Percentiles rank a stretch among this genome's conserved stretches.
phyloP scores from a whole-genome alignment of 768 basidiomycete genomes.

The Podaxis sp. region DNA sequence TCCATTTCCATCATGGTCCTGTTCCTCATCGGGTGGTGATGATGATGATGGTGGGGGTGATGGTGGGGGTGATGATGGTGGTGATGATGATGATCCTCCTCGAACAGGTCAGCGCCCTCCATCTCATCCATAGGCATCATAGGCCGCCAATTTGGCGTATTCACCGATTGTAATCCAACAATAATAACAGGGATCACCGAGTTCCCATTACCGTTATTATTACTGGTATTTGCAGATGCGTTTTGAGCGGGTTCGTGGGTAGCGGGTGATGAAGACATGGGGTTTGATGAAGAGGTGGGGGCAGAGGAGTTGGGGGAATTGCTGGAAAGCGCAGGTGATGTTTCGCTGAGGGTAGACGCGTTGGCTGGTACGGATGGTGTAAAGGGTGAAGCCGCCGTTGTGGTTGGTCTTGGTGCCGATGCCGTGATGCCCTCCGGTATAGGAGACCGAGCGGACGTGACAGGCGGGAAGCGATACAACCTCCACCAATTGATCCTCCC shows the following conservation, averaged over 20 bases:
- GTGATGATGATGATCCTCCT: background rate
- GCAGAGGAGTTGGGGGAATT: too few species aligned
- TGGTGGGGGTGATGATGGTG: background rate
- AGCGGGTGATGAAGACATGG: slow-evolving; percentile 9
- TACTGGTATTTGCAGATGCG: background rate
- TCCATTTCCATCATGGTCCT: slow-evolving; percentile 13
- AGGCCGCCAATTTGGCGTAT: slow-evolving; percentile 33
- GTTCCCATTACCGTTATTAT: slow-evolving; percentile 21
- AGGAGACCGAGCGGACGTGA: slow-evolving; percentile 32
- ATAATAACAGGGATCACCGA: slow-evolving; percentile 81
- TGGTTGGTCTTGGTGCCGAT: slow-evolving; percentile 1
- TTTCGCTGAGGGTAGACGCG: background rate
- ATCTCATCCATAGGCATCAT: slow-evolving; percentile 21
- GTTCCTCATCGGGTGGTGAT: background rate
- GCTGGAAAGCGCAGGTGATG: background rate
- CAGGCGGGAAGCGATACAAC: slow-evolving; percentile 77
- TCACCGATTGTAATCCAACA: slow-evolving; percentile 78
- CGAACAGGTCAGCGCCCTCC: slow-evolving; percentile 22
- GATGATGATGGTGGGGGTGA: background rate
- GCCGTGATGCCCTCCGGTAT: slow-evolving; percentile 4
- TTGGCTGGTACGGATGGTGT: slow-evolving; percentile 7
- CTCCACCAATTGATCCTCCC: slow-evolving; percentile 79
- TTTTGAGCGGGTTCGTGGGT: slow-evolving; percentile 11
- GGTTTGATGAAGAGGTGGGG: slow-evolving; percentile 15
- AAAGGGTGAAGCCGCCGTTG: background rate